These are phyloP conservation scores for Puya raimondii DNA, from an alignment of 176 grass and related monocot species.

Conservation along the genomic window DNA sequence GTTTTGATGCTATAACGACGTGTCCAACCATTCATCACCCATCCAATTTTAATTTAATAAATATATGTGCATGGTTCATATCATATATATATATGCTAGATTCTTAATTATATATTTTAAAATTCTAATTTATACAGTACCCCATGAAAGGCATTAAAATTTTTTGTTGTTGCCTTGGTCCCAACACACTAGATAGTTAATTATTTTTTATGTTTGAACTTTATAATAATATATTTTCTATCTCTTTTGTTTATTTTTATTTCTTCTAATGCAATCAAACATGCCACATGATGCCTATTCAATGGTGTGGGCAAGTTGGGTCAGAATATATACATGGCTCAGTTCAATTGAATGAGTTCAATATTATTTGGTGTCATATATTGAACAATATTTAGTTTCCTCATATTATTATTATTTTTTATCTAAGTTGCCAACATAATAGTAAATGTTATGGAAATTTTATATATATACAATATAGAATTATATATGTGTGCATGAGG, in stretches of 20 bases:
- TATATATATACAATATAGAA: neutral
- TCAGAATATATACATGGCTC: neutral
- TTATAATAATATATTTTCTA: too few relatives aligned
- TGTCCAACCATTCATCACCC: neutral
- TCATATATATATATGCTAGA: neutral
- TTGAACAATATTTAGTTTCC: too few relatives aligned
- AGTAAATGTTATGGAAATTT: too few relatives aligned
- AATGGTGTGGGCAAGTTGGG: neutral
- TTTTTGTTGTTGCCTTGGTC: too few relatives aligned
- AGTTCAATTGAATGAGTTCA: neutral
- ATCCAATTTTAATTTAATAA: neutral
- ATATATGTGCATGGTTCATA: neutral
- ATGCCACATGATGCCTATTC: neutral
- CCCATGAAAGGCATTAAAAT: too few relatives aligned
- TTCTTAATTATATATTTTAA: neutral
- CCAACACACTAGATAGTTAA: too few relatives aligned
- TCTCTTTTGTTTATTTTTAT: neutral
- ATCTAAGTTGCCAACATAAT: too few relatives aligned
- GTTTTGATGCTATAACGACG: conserved; percentile 12
- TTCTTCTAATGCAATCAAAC: neutral
- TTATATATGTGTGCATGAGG: neutral
- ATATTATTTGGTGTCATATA: neutral
- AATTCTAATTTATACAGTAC: too few relatives aligned
- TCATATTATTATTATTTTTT: too few relatives aligned
- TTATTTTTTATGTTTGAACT: too few relatives aligned